A percentile compares a stretch with the other conserved stretches of the same genome.
Conservation (phyloP, 768 basidiomycete species). For the Mycena floridula region DNA sequence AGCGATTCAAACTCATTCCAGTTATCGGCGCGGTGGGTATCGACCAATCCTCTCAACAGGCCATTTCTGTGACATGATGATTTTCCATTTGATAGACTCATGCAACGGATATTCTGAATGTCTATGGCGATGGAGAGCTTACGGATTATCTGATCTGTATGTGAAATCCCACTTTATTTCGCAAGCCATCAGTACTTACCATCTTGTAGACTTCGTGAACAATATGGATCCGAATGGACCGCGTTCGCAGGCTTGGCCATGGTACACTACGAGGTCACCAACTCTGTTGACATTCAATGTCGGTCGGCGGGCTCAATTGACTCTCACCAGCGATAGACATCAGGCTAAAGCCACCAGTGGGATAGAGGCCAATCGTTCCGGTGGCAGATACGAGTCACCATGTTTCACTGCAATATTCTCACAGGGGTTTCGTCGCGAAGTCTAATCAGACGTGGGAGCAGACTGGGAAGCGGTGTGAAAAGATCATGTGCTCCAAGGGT, state of each 20-base stretch:
- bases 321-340: too few species aligned
- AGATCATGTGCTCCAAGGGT: too few species aligned
- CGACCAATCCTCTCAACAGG: conserved; percentile 1
- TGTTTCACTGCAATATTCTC: too few species aligned
- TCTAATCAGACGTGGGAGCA: too few species aligned
- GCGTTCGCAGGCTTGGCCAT: conserved; percentile 17
- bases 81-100: conserved; percentile 11
- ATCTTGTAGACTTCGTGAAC: conserved; percentile 15
- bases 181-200: too few species aligned
- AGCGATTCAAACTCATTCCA: conserved; percentile 18
- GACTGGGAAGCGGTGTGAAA: too few species aligned
- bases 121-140: conserved; percentile 18
- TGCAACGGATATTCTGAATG: conserved; percentile 15
- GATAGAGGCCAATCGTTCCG: too few species aligned
- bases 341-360: too few species aligned
- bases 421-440: too few species aligned
- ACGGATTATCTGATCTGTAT: conserved; percentile 22
- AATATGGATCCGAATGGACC: conserved; percentile 5
- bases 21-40: conserved; percentile 20
- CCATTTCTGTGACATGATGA: conserved; percentile 2
- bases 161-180: too few species aligned
- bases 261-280: conserved; percentile 18
- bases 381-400: too few species aligned
- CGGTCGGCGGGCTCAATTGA: conserved; percentile 1
- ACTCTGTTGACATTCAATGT: conserved; percentile 18